These are phyloP conservation scores for Phaseolus coccineus DNA, from an alignment of 331 rosid genomes.

Conservation along the genomic window DNA sequence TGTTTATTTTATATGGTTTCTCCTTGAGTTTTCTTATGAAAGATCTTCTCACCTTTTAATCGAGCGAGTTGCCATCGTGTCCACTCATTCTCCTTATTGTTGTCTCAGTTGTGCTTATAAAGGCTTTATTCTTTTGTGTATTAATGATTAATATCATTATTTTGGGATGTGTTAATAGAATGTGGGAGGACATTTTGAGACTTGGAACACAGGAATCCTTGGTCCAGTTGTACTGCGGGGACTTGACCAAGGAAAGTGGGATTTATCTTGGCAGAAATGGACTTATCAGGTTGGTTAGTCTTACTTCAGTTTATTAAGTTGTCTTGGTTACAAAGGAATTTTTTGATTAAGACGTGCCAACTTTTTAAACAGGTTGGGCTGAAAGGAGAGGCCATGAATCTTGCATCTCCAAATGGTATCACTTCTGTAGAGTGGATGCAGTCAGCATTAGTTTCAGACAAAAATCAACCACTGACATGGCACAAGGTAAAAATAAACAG, in stretches of 20 bases:
- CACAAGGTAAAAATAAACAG: constrained; percentile 70
- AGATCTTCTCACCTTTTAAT: neutral
- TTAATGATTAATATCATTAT: constrained; percentile 34
- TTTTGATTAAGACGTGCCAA: constrained; percentile 29
- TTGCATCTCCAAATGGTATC: constrained; percentile 70
- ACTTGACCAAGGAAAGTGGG: constrained; percentile 87
- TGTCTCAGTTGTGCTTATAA: neutral
- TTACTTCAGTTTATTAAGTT: constrained; percentile 33
- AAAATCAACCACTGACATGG: constrained; percentile 93
- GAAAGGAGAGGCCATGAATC: constrained; percentile 96
- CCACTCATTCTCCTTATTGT: neutral
- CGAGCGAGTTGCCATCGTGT: neutral
- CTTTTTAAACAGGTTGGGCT: constrained; percentile 77
- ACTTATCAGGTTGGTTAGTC: constrained; percentile 77
- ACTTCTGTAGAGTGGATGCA: constrained; percentile 89
- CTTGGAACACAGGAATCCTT: constrained; percentile 96
- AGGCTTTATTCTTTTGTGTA: neutral
- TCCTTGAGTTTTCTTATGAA: neutral
- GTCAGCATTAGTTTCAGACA: constrained; percentile 67
- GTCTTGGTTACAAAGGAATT: neutral
- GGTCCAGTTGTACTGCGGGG: constrained; percentile 97
- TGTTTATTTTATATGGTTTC: neutral
- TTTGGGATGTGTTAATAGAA: constrained; percentile 59
- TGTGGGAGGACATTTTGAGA: constrained; percentile 93
- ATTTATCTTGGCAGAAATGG: constrained; percentile 95